Evolutionary conservation across 805 yeast genomes (phyloP).

Genomic region (Barnettozyma botsteinii): DNA sequence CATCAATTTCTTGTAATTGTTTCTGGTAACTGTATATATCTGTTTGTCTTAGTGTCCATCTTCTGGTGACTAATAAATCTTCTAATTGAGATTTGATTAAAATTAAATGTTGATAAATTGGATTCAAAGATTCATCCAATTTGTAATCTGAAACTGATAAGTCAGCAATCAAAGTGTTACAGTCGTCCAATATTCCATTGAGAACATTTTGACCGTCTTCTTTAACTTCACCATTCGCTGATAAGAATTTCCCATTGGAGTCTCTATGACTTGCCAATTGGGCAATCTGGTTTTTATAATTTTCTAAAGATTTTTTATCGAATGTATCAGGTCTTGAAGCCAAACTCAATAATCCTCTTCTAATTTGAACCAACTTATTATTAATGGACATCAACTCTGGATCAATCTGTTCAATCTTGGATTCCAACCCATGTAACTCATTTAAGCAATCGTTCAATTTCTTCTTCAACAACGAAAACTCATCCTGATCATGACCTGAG

Average conservation of each 20-base stretch:
- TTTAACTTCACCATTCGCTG: slow-evolving; percentile 30
- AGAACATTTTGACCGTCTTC: slow-evolving; percentile 43
- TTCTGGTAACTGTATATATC: slow-evolving; percentile 84
- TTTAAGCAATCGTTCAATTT: slow-evolving; percentile 61
- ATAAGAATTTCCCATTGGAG: slow-evolving; percentile 47
- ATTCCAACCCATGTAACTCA: slow-evolving; percentile 52
- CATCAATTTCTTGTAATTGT: slow-evolving; percentile 67
- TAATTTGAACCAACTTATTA: slow-evolving; percentile 55
- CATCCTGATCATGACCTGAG: slow-evolving; percentile 34
- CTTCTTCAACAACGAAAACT: slow-evolving; percentile 52
- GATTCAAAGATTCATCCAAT: slow-evolving; percentile 46
- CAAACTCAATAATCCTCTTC: slow-evolving; percentile 54
- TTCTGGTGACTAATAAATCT: slow-evolving; percentile 79
- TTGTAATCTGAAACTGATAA: slow-evolving; percentile 40
- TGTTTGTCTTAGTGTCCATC: slow-evolving; percentile 97
- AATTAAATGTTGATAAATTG: slow-evolving; percentile 57
- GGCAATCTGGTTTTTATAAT: slow-evolving; percentile 34
- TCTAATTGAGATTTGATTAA: slow-evolving; percentile 70
- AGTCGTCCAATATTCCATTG: slow-evolving; percentile 77
- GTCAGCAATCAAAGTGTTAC: slow-evolving; percentile 70
- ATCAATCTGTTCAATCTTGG: slow-evolving; percentile 47
- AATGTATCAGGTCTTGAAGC: slow-evolving; percentile 36
- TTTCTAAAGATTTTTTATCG: slow-evolving; percentile 28
- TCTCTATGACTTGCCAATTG: slow-evolving; percentile 46
- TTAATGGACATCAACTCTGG: slow-evolving; percentile 39